Conservation (phyloP, 441 rosid species). For the Erodium chrysanthum region DNA sequence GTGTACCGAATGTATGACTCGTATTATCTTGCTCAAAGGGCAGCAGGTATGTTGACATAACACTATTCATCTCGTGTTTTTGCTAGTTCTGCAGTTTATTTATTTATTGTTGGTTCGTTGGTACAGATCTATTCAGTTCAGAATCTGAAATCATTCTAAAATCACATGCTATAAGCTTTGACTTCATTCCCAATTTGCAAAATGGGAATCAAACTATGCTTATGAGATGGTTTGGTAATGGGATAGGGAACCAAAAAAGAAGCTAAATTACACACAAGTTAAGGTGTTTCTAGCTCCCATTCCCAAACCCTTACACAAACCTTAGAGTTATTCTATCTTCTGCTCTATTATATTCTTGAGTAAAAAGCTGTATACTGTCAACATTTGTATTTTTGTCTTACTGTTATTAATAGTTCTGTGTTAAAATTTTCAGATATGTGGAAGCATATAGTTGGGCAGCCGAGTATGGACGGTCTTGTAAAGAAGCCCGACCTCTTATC, state of each 20-base stretch:
- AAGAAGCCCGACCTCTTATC: slow-evolving; percentile 72
- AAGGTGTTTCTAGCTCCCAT: too few species aligned
- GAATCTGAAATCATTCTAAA: background rate
- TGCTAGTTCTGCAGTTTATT: background rate
- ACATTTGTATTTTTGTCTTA: background rate
- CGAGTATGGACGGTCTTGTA: slow-evolving; percentile 57
- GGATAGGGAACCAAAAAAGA: too few species aligned
- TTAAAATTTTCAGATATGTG: slow-evolving; percentile 59
- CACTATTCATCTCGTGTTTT: background rate
- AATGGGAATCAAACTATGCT: background rate
- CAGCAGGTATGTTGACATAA: slow-evolving; percentile 52
- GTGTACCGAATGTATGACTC: slow-evolving; percentile 78
- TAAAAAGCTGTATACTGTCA: background rate
- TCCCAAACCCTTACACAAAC: background rate
- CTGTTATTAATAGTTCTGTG: background rate
- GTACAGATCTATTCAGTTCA: background rate
- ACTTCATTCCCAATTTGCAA: background rate
- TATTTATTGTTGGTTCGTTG: background rate
- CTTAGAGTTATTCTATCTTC: background rate
- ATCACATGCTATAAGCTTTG: background rate
- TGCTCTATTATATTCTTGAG: background rate
- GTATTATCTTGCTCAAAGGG: slow-evolving; percentile 68
- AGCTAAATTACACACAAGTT: too few species aligned
- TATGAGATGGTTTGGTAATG: too few species aligned
- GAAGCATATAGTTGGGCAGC: slow-evolving; percentile 72